These are phyloP conservation scores for Penicillium italicum DNA, from an alignment of 2,329 filamentous ascomycete genomes.

Conservation along the genomic window DNA sequence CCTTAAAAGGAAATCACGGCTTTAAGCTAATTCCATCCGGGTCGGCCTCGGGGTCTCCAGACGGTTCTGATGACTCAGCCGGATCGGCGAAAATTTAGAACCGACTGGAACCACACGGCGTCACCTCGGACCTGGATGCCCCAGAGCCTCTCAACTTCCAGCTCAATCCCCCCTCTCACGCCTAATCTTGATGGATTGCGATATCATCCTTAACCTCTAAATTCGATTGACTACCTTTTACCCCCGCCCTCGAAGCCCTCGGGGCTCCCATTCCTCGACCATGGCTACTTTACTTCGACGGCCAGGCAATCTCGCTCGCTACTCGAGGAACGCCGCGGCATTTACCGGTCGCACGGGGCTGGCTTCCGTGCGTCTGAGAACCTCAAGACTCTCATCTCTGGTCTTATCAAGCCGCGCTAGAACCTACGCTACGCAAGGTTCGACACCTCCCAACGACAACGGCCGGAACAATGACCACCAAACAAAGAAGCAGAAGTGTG, in stretches of 20 bases:
- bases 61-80: conserved; percentile 35
- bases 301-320: conserved; percentile 62
- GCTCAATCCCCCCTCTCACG: conserved; percentile 11
- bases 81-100: conserved; percentile 31
- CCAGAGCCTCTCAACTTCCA: conserved; percentile 25
- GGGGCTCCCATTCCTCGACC: conserved; percentile 40
- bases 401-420: conserved; percentile 34
- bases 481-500: conserved; percentile 39
- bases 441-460: conserved; percentile 43
- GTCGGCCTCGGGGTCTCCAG: conserved; percentile 3
- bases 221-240: conserved; percentile 23
- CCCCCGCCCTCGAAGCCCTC: conserved; percentile 28
- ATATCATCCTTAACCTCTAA: conserved; percentile 20
- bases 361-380: conserved; percentile 38
- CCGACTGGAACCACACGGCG: conserved; percentile 24
- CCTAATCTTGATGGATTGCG: conserved; percentile 30
- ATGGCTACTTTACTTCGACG: conserved; percentile 67
- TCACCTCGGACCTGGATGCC: conserved; percentile 16
- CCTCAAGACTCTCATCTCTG: conserved; percentile 39
- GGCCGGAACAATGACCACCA: conserved; percentile 31
- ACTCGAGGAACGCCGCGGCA: conserved; percentile 56
- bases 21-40: conserved; percentile 10
- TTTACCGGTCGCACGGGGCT: conserved; percentile 50
- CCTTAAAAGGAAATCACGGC: neutral
- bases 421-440: conserved; percentile 45